These are phyloP conservation scores for Exophiala mesophila DNA, from an alignment of 2,329 filamentous ascomycete species.

Conservation along the genomic window DNA sequence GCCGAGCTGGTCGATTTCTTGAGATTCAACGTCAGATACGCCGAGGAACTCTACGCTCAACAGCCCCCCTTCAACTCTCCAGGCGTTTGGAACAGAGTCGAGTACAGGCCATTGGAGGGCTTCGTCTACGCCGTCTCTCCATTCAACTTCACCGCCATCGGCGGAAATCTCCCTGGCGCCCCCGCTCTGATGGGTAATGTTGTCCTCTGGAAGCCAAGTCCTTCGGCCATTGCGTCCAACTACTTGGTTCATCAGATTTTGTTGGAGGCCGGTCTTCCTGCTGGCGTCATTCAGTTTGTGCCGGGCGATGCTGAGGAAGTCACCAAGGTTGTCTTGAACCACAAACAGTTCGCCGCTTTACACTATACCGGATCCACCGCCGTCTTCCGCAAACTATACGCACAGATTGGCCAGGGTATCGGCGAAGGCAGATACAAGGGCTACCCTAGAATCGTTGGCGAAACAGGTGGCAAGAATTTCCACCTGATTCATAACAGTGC, in stretches of 20 bases:
- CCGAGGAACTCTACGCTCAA: conserved; percentile 80
- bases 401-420: conserved; percentile 74
- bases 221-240: conserved; percentile 73
- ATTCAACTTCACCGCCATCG: conserved; percentile 95
- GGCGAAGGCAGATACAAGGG: conserved; percentile 69
- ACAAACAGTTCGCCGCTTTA: conserved; percentile 72
- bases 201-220: conserved; percentile 85
- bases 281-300: conserved; percentile 81
- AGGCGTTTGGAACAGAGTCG: conserved; percentile 82
- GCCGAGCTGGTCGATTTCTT: conserved; percentile 91
- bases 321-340: conserved; percentile 66
- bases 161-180: conserved; percentile 70
- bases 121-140: conserved; percentile 86
- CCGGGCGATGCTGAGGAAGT: conserved; percentile 77
- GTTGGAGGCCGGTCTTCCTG: conserved; percentile 78
- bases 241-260: conserved; percentile 82
- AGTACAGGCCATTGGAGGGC: conserved; percentile 78
- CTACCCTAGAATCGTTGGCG: conserved; percentile 76
- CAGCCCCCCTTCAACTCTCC: conserved; percentile 80
- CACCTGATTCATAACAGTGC: conserved; percentile 69
- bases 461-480: conserved; percentile 85
- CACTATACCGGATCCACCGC: conserved; percentile 86
- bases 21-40: conserved; percentile 90
- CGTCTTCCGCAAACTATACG: conserved; percentile 78
- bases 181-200: conserved; percentile 85